A percentile compares a stretch with the other conserved stretches of the same genome.
phyloP scores from a whole-genome alignment of 177 flowering plant species.

The Tripterygium wilfordii region DNA sequence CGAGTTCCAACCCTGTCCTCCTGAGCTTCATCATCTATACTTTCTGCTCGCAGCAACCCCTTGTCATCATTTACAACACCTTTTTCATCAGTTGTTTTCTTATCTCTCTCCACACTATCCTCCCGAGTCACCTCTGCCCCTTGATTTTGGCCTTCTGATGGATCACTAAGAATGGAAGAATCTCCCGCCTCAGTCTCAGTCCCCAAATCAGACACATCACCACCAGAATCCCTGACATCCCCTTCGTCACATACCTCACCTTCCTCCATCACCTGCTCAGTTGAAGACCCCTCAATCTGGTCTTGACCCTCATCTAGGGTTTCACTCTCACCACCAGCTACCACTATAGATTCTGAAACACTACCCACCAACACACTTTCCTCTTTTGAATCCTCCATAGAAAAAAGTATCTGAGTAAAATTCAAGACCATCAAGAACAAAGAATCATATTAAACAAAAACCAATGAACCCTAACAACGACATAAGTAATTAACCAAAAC shows the following conservation, averaged over 20 bases:
- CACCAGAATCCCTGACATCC: constrained; percentile 22
- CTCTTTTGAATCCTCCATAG: constrained; percentile 14
- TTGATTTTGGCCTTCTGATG: not conserved
- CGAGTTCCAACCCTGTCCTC: constrained; percentile 6
- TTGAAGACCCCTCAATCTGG: constrained; percentile 12
- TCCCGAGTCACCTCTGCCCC: not conserved
- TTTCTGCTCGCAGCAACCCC: constrained; percentile 4
- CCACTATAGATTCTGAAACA: constrained; percentile 8
- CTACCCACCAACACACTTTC: constrained; percentile 6
- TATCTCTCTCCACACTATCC: not conserved
- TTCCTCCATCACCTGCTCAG: constrained; percentile 9
- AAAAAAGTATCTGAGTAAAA: constrained; percentile 10
- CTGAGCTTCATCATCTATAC: not conserved
- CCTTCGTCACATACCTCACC: constrained; percentile 15
- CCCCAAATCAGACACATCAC: constrained; percentile 1
- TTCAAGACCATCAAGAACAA: constrained; percentile 5
- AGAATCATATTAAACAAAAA: not conserved
- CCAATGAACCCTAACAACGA: constrained; percentile 7
- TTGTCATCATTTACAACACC: constrained; percentile 23
- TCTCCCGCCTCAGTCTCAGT: not conserved
- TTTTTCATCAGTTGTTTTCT: constrained; percentile 1
- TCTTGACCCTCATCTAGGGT: constrained; percentile 7
- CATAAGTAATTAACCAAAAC: not conserved
- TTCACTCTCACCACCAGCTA: constrained; percentile 9
- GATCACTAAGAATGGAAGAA: not conserved